phyloP scores from a whole-genome alignment of 1,139 yeast species.

The Blastobotrys malaysiensis region DNA sequence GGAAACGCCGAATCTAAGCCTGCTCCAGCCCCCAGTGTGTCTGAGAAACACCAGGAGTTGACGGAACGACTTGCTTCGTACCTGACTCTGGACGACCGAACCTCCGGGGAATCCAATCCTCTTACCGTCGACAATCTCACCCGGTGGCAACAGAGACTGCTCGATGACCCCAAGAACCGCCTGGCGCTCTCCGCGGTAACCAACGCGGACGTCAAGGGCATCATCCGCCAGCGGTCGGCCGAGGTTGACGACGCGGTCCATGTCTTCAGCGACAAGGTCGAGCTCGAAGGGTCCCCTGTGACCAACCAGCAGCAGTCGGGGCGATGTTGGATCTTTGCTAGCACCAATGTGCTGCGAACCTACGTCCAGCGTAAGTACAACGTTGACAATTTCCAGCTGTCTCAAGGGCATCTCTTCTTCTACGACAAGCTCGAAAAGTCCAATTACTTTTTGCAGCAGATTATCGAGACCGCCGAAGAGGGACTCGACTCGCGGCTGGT shows the following conservation, averaged over 20 bases:
- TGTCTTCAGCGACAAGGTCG: conserved; percentile 50
- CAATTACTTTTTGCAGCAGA: conserved; percentile 54
- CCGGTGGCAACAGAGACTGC: conserved; percentile 49
- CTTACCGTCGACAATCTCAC: conserved; percentile 35
- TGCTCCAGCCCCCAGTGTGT: background rate
- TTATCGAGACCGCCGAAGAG: conserved; percentile 50
- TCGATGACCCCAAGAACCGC: conserved; percentile 49
- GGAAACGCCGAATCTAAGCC: conserved; percentile 9
- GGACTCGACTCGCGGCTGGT: conserved; percentile 53
- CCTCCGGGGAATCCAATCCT: conserved; percentile 29
- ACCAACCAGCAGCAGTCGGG: conserved; percentile 58
- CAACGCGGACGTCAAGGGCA: conserved; percentile 42
- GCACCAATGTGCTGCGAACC: conserved; percentile 55
- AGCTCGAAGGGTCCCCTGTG: conserved; percentile 51
- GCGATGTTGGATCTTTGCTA: conserved; percentile 66
- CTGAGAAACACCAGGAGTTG: conserved; percentile 11
- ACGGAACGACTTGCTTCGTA: conserved; percentile 20
- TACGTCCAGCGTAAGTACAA: conserved; percentile 50
- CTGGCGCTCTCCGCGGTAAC: conserved; percentile 58
- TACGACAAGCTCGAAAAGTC: conserved; percentile 56
- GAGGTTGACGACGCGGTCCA: conserved; percentile 40
- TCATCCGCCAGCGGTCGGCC: conserved; percentile 39
- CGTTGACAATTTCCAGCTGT: conserved; percentile 50
- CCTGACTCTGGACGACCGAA: conserved; percentile 15
- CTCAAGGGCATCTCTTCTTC: conserved; percentile 52